Evolutionary conservation across 2,329 filamentous ascomycete species (phyloP), one percentile per base, ranked within the genome.

Genomic region (Grosmannia huntii): DNA sequence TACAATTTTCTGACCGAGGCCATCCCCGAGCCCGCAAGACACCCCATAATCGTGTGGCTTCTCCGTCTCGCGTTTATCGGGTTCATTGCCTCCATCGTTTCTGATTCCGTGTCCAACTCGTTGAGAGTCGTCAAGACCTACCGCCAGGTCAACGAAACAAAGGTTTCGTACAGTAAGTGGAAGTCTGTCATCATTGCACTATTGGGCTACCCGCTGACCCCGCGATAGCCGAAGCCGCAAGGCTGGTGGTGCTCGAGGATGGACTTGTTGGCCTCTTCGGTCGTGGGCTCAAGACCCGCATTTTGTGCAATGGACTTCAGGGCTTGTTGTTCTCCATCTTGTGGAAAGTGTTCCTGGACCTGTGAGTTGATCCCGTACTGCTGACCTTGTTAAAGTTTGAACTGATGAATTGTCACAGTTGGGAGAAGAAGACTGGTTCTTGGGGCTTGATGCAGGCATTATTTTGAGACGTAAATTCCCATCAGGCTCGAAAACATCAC

Each of bases 51-150:
- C 4, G 60, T 73, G 25, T 77, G 75, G 74, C 63, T 77, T 3
- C 64, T 74, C 0, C 72, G 75, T 0, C 66, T 76, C 2, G 72
- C 72, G 0, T 68, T 74, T 51, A 73, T 74, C 36, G 72, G 72
- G 1, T 76, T 77, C 59, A 68, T 71, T 9, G 75, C 75, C 1
- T 75, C 75, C 0, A 61, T 76, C 5, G 66, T 77, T 0, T 77
- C 75, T 0, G 75, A 77, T 49, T 70, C 71, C 0, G 69, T 77
- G 3, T 77, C 75, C 2, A 77, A 77, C 62, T 76, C 75, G 0
- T 54, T 77, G 50, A 65, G 75, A 28, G 75, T 77, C 0, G 70
- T 77, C 5, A 77, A 77, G 65, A 77, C 75, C 0, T 77, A 76
- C 58, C 73, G 75, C 1, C 75, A 77, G 60, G 75, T 77, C 59